Base-by-base conservation (phyloP, 148 eudicot genomes). In the Vaccinium darrowii region DNA sequence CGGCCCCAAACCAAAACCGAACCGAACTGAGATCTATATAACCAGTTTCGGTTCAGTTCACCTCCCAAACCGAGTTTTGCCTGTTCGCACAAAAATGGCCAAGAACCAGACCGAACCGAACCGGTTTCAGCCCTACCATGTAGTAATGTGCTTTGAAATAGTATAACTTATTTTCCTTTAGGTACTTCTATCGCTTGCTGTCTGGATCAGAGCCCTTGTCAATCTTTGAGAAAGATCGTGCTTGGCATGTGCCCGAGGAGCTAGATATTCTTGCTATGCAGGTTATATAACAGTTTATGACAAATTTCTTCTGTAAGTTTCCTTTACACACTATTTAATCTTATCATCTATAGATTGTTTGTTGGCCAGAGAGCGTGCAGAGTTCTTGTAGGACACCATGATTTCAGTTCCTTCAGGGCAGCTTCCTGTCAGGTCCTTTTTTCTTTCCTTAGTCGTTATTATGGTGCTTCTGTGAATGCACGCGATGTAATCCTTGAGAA, bases 351-450 rank as follows among this genome's bases (percentile, higher is more conserved):
- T 57, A 14, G 9, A 81, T 84, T 57, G 8, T 67, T n/a, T 80
- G 14, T 58, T 84, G 36, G 53, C 65, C 89, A 97, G 99, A 93
- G 90, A 89, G 99, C 98, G 65, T 97, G 99, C 87, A 89, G 88
- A 80, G 88, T 97, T 86, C 95, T 97, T 89, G 91, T 77, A 84
- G 99, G 99, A 63, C 86, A 76, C 18, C 99, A 97, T 87, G 99
- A 97, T 90, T 97, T 97, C 92, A 95, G 98, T 86, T 97, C 99
- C 79, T 95, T 97, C 86, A 91, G 99, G 84, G 98, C 96, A 80
- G 86, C 96, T 91, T 97, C 91, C 82, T 97, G 99, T 87, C 94
- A 97, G 99, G 99, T 97, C 57, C 16, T 65, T 73, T 10, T 39
- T 23, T 33, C 56, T 25, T 60, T 62, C 79, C n/a, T 2, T 33